A percentile compares a stretch with the other conserved stretches of the same genome.
Conservation (phyloP, 768 basidiomycete species). For the Tylopilus rubrobrunneus region DNA sequence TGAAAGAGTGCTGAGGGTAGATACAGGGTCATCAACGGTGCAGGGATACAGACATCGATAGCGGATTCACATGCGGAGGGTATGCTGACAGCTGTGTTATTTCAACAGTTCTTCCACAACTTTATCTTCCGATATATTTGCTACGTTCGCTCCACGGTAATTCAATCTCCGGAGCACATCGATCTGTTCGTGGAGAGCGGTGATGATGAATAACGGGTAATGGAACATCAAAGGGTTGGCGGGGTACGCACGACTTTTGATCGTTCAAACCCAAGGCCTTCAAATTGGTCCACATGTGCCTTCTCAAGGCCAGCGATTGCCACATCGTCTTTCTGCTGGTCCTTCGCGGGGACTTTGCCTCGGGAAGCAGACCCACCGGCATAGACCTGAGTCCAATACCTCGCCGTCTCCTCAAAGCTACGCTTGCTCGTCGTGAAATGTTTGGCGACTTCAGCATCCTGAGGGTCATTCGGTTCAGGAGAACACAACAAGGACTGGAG, state of each 20-base stretch:
- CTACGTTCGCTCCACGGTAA: conserved; percentile 79
- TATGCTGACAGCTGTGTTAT: conserved; percentile 31
- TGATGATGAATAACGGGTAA: not conserved
- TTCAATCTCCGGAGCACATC: conserved; percentile 86
- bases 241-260: conserved; percentile 72
- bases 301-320: conserved; percentile 78
- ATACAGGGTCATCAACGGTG: conserved; percentile 25
- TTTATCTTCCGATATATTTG: conserved; percentile 77
- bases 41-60: conserved; percentile 24
- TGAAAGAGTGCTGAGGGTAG: conserved; percentile 16
- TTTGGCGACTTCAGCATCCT: conserved; percentile 97
- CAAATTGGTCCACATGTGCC: conserved; percentile 82
- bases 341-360: conserved; percentile 32
- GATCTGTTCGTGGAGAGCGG: conserved; percentile 46
- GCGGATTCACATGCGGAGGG: conserved; percentile 20
- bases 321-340: conserved; percentile 41
- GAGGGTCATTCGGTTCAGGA: conserved; percentile 94
- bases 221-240: too few species aligned
- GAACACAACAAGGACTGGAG: conserved; percentile 90
- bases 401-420: conserved; percentile 89
- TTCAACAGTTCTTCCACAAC: conserved; percentile 85
- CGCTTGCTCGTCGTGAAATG: conserved; percentile 87
- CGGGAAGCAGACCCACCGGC: conserved; percentile 66
- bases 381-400: conserved; percentile 92
- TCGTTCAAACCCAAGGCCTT: conserved; percentile 76